A percentile compares a stretch with the other conserved stretches of the same genome.
These are phyloP conservation scores for Arthrobotrys conoides DNA, from an alignment of 2,329 filamentous ascomycete genomes.

Conservation along the genomic window DNA sequence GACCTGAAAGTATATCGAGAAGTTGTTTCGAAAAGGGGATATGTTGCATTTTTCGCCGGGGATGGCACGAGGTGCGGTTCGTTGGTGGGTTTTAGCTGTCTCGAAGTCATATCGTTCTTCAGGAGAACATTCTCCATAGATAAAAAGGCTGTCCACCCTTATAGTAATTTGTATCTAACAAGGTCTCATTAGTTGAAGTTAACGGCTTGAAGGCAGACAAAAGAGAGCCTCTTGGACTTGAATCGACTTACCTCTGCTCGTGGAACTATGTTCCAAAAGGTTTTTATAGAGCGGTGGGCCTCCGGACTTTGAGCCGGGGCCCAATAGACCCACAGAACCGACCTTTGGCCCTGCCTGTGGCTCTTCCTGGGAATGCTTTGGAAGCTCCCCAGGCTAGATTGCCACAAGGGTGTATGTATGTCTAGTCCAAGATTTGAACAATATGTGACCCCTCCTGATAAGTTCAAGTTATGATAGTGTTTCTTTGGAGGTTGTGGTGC, in stretches of 20 bases:
- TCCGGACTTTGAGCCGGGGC: not conserved
- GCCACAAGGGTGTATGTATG: not conserved
- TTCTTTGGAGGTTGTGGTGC: not conserved
- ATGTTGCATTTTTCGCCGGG: no score
- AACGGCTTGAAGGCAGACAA: not conserved
- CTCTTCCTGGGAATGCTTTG: not conserved
- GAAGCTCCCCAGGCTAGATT: not conserved
- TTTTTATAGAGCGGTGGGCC: not conserved
- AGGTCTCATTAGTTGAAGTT: not conserved
- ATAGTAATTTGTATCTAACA: not conserved
- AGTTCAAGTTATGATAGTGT: not conserved
- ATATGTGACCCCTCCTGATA: not conserved
- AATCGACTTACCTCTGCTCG: not conserved
- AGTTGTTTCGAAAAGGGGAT: no score
- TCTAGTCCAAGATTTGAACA: not conserved
- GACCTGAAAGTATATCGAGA: not conserved
- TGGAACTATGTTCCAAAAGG: not conserved
- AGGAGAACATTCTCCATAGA: no score
- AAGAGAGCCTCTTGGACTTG: not conserved
- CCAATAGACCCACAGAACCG: not conserved
- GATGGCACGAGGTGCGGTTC: no score
- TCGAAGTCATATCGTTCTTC: no score
- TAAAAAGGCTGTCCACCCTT: no score
- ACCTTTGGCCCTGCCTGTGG: not conserved
- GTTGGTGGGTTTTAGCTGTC: no score